Conservation (phyloP, 148 eudicot genomes). For the Vaccinium myrtillus region DNA sequence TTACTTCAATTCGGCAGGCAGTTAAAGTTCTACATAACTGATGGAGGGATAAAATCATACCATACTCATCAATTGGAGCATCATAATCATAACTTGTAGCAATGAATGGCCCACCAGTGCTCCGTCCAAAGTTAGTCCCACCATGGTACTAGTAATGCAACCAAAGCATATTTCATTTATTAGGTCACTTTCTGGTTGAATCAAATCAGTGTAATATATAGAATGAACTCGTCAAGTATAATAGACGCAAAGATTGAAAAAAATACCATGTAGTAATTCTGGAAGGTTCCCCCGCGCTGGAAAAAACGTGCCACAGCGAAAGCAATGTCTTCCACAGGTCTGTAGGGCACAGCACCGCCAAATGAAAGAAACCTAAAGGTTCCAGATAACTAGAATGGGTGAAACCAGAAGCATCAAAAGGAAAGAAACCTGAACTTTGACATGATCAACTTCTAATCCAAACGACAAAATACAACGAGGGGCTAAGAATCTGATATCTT, state of each 20-base stretch:
- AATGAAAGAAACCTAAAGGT: conserved; percentile 67
- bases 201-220: neutral
- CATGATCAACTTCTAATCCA: neutral
- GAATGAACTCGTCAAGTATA: neutral
- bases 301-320: conserved; percentile 91
- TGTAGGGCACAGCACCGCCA: conserved; percentile 69
- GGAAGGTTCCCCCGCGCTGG: conserved; percentile 95
- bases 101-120: conserved; percentile 88
- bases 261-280: conserved; percentile 91
- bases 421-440: neutral
- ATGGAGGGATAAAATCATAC: conserved; percentile 39
- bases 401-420: neutral
- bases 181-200: neutral
- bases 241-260: neutral
- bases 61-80: conserved; percentile 95
- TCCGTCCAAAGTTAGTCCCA: conserved; percentile 90
- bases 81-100: conserved; percentile 91
- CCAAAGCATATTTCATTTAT: neutral
- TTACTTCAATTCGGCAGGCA: neutral
- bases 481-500: conserved; percentile 16
- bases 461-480: neutral
- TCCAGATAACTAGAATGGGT: conserved; percentile 11
- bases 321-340: conserved; percentile 91
- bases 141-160: conserved; percentile 77
- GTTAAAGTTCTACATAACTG: conserved; percentile 9